Evolutionary conservation across 148 eudicot genomes (phyloP), one percentile per base, ranked within the genome.

Genomic region (Selenicereus undatus): DNA sequence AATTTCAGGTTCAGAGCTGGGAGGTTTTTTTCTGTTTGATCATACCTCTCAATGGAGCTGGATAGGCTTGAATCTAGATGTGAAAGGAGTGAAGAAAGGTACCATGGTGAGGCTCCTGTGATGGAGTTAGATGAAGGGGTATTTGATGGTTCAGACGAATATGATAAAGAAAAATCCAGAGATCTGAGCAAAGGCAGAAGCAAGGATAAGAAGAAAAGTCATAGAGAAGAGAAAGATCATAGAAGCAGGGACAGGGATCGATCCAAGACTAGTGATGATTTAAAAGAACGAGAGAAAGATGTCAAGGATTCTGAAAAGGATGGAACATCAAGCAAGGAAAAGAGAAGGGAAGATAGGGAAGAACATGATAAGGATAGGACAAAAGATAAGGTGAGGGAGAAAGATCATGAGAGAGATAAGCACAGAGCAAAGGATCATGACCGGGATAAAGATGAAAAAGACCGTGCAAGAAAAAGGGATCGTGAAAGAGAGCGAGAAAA

Each of bases 161-260:
- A 76, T 74, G 93, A 79, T 21, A 81, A 80, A 65, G 91, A 88
- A 35, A 88, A 82, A 78, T 69, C 75, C 51, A 84, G 86, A 79
- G 91, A 90, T 27, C 77, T 78, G 7, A 79, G 85, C 77, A 91
- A 86, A 84, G 90, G 88, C 79, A 88, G 93, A 32, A 90, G 90
- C 83, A 94, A 89, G 82, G 97, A 94, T 50, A 89, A 82, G 84
- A 93, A 84, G 86, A 92, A 86, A 82, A 89, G 92, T 78, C 88
- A 86, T 26, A 89, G 89, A 85, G 98, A 95, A 69, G 97, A 93
- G 80, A 90, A 87, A 86, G 94, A 91, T 78, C 88, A 83, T 73
- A 93, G 86, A 76, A 89, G 88, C 79, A 87, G 83, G 76, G 97
- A 89, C 76, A 88, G 85, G 50, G 94, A 91, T 73, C 81, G 88